Base-by-base conservation (phyloP, 805 yeast species). In the Metschnikowia anglica region DNA sequence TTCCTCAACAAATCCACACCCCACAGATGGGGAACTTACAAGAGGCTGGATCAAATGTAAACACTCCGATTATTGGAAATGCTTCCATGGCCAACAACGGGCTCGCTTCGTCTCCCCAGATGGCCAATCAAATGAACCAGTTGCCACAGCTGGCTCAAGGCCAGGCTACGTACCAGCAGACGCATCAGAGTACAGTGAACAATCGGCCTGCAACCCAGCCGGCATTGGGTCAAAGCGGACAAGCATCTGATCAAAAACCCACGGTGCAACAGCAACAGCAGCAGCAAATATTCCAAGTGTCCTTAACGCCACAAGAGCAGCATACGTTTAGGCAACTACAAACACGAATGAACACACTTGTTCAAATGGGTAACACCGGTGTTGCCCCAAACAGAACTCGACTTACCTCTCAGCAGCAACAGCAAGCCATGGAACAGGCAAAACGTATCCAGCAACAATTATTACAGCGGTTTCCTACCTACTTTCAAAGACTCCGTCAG, bases 271-370 rank as follows among this genome's bases (percentile, higher is more conserved):
- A 67, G 10, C 31, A 28, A 17, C 40, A 28, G 24, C 74, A 70
- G 39, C 74, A 70, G 49, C 74, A 70, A 44, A 65, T 70, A n/a
- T 70, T 70, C 64, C 74, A 67, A 39, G 62, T 52, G 44, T 55
- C 71, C 9, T 59, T 70, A 34, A 53, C 67, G 3, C 67, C 73
- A 1, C 69, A 68, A 41, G 75, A 70, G 43, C 76, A 70, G 43
- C 71, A 64, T 37, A 50, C 59, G 4, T 70, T 67, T 58, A 62
- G 67, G 43, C 74, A 69, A 37, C 52, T 66, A 41, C 76, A 70
- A 46, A 48, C 61, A 2, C 58, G 66, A 31, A 66, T 69, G 66
- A 63, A 59, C 43, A 63, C 73, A 2, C 65, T 69, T 36, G 69
- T 66, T 2, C 59, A 60, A 41, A 70, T 70, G 73, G 71, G 74